phyloP scores from a whole-genome alignment of 345 rosid species.

The Linum lewisii region DNA sequence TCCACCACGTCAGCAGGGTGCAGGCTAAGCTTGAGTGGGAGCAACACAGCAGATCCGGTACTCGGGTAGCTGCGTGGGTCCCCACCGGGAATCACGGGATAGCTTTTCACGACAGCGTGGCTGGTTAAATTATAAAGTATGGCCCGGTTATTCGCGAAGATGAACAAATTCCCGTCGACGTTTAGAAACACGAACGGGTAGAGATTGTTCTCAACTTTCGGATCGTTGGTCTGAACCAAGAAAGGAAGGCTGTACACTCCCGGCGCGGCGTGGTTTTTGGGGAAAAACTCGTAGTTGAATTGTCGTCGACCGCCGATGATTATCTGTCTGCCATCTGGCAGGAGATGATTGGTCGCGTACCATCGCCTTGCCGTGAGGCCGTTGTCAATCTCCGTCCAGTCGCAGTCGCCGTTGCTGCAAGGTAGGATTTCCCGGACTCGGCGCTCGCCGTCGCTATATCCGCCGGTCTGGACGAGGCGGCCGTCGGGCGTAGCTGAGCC shows the following conservation, averaged over 20 bases:
- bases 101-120: constrained; percentile 45
- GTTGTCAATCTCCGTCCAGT: constrained; percentile 51
- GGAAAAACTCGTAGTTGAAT: constrained; percentile 12
- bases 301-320: constrained; percentile 58
- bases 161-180: constrained; percentile 54
- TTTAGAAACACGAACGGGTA: constrained; percentile 66
- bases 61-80: constrained; percentile 78
- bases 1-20: constrained; percentile 16
- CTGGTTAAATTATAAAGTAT: constrained; percentile 41
- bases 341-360: constrained; percentile 62
- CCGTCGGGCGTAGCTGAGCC: background rate
- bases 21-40: constrained; percentile 49
- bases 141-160: constrained; percentile 67
- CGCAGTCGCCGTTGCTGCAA: constrained; percentile 30
- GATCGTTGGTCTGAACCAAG: constrained; percentile 47
- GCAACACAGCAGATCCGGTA: constrained; percentile 69
- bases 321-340: constrained; percentile 61
- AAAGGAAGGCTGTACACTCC: constrained; percentile 35
- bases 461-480: constrained; percentile 12
- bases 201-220: constrained; percentile 46
- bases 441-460: constrained; percentile 31
- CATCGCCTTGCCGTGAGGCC: constrained; percentile 47
- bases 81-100: constrained; percentile 53
- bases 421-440: constrained; percentile 45
- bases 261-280: constrained; percentile 10